Conservation (phyloP, 2,329 filamentous ascomycete genomes). For the Grosmannia huntii region DNA sequence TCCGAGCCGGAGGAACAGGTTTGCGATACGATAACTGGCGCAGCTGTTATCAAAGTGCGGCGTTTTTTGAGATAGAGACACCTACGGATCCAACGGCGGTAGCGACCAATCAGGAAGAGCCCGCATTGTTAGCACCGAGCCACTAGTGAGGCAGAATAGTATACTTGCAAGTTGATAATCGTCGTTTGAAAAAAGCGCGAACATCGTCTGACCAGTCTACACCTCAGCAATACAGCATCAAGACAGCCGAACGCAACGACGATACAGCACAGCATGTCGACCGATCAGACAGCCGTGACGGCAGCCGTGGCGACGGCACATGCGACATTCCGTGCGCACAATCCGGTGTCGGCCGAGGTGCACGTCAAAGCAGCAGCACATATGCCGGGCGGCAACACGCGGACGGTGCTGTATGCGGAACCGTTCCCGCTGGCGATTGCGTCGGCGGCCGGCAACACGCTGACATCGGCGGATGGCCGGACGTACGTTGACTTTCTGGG, state of each 20-base stretch:
- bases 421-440: slow-evolving; percentile 23
- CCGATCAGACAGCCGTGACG: not conserved
- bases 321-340: slow-evolving; percentile 4
- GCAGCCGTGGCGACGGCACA: slow-evolving; percentile 6
- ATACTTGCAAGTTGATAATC: no score
- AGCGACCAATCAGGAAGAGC: no score
- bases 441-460: slow-evolving; percentile 14
- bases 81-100: no score
- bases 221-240: no score
- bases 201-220: no score
- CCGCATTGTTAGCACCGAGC: no score
- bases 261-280: not conserved
- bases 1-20: no score
- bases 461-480: slow-evolving; percentile 19
- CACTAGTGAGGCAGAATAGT: no score
- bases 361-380: slow-evolving; percentile 4
- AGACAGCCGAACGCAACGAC: not conserved
- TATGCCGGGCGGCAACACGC: slow-evolving; percentile 27
- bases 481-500: slow-evolving; percentile 46
- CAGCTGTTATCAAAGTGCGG: no score
- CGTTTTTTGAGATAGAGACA: no score
- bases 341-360: slow-evolving; percentile 4
- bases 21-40: no score
- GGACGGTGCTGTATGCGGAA: slow-evolving; percentile 26
- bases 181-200: no score